phyloP scores from a whole-genome alignment of 176 grass and related monocot species.

The Oryza brachyantha region DNA sequence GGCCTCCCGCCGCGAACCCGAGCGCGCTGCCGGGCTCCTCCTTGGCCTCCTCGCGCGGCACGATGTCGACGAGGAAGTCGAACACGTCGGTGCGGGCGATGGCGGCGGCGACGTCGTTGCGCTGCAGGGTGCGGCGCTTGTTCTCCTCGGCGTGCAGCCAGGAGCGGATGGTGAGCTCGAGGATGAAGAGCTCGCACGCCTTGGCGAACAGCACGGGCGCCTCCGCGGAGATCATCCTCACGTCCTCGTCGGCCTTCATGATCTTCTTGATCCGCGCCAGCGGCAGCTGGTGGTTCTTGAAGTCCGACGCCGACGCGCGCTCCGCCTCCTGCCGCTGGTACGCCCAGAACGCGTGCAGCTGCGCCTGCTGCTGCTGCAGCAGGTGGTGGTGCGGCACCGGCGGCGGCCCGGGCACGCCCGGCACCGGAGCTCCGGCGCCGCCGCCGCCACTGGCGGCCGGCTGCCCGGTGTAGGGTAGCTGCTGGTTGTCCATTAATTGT shows the following conservation, averaged over 20 bases:
- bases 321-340: slow-evolving; percentile 82
- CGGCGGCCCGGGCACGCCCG: slow-evolving; percentile 28
- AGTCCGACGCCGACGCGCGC: slow-evolving; percentile 66
- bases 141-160: slow-evolving; percentile 87
- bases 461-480: slow-evolving; percentile 42
- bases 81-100: slow-evolving; percentile 95
- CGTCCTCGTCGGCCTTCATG: slow-evolving; percentile 88
- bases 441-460: slow-evolving; percentile 27
- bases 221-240: slow-evolving; percentile 86
- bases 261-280: slow-evolving; percentile 87
- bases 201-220: slow-evolving; percentile 80
- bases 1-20: slow-evolving; percentile 44
- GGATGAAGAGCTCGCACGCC: slow-evolving; percentile 79
- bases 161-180: slow-evolving; percentile 83
- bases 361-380: slow-evolving; percentile 74
- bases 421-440: slow-evolving; percentile 22
- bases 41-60: slow-evolving; percentile 75
- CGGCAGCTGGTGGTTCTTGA: slow-evolving; percentile 87
- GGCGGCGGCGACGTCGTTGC: slow-evolving; percentile 81
- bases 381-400: slow-evolving; percentile 69
- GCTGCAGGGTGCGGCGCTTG: slow-evolving; percentile 79
- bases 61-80: slow-evolving; percentile 96
- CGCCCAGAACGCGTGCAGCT: slow-evolving; percentile 78
- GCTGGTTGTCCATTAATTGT: slow-evolving; percentile 63
- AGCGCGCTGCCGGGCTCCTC: slow-evolving; percentile 64